phyloP scores from a whole-genome alignment of 257 asterid genomes.

The Solanum pennellii region DNA sequence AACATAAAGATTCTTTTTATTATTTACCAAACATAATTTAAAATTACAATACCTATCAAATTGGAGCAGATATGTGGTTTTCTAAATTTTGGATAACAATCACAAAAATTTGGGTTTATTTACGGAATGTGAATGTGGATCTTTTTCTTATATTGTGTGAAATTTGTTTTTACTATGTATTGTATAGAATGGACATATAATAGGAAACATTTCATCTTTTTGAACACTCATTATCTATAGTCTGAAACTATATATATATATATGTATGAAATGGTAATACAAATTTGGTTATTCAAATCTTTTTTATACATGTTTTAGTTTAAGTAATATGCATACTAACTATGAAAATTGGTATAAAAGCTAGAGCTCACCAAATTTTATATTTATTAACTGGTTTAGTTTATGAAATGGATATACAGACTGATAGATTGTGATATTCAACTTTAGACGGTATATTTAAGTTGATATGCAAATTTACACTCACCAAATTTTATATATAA shows the following conservation, averaged over 20 bases:
- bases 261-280: not conserved
- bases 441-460: too few relatives aligned
- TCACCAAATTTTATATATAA: too few relatives aligned
- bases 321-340: not conserved
- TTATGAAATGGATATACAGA: too few relatives aligned
- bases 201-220: not conserved
- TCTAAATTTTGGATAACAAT: not conserved
- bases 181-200: not conserved
- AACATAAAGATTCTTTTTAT: too few relatives aligned
- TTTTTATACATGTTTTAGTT: not conserved
- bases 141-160: not conserved
- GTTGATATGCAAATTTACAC: too few relatives aligned
- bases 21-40: not conserved
- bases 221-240: not conserved
- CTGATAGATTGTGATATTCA: too few relatives aligned
- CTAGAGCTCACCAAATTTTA: too few relatives aligned
- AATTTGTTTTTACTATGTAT: not conserved
- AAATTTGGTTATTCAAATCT: not conserved
- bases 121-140: not conserved
- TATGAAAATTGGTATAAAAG: too few relatives aligned
- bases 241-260: too few relatives aligned
- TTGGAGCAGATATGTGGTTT: not conserved
- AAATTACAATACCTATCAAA: not conserved
- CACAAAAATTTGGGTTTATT: not conserved
- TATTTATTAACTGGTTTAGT: too few relatives aligned